Evolutionary conservation across 768 basidiomycete genomes (phyloP), one percentile per base, ranked within the genome.

Genomic region (Tricholoma furcatifolium): DNA sequence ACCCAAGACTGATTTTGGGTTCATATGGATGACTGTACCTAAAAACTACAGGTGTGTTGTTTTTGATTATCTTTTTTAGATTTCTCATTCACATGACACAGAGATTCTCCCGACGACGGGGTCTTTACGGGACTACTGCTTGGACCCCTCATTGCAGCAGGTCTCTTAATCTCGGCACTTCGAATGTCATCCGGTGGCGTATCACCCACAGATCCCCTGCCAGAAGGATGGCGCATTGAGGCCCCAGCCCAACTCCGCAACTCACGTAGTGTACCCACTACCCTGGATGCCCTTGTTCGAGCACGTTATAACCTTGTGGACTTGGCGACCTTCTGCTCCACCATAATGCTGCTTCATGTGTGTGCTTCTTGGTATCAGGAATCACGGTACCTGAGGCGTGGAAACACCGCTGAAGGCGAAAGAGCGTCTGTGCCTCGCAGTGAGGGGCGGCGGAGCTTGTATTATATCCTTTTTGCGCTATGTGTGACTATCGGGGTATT

Each of bases 21-120:
- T 84, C 62, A 78, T 93, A 21, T 93, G 90, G 90, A 93, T 93
- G 91, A 88, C 91, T 14, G 89, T 91, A 4, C 87, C 88, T 0
- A 91, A 91, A 68, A 91, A 93, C 62, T 93, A 90, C 64, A 77
- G 91, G 89, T 87, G 57, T 24, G 5, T 20, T 23, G 46, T 50
- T 8, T 41, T 42, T 47, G 8, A 12, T 47, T 1, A 47, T 15
- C 38, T n/a, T 11, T 24, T 38, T 47, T 65, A 24, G 7, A 27
- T 27, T 7, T 27, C 27, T 27, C 27, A 65, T 41, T 17, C 9
- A 10, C 23, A 8, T 12, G 24, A 27, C 30, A 11, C 54, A 93
- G 93, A 64, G 83, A 89, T 51, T 88, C 86, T 43, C 70, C 78
- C 11, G 94, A 96, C 64, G 93, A 97, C 66, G 95, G 95, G 12